Evolutionary conservation across 2,329 filamentous ascomycete species (phyloP), one percentile per base, ranked within the genome.

Genomic region (Aspergillus ibericus): DNA sequence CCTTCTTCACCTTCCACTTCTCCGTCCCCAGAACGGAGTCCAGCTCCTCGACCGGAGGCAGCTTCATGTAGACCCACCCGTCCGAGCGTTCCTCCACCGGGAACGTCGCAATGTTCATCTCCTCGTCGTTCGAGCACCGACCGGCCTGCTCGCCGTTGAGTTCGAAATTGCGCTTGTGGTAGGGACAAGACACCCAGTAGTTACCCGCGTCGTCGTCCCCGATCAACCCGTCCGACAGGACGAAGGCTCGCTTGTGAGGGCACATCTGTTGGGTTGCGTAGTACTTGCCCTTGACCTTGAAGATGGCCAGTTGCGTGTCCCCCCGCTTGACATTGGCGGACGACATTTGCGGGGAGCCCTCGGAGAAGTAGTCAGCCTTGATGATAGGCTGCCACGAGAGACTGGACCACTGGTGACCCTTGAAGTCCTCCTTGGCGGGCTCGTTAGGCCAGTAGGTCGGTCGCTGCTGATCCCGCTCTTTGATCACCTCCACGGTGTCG

Each of bases 221-320:
- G 48, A 96, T 83, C 8, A 96, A 79, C 1, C 92, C 91, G 71
- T 96, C 93, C 0, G 89, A 89, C 25, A 96, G 85, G n/a, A 93
- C 88, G 69, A 96, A 96, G 1, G 92, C 88, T 10, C 92, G 88
- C 77, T 93, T 95, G 78, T 96, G 92, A 9, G 92, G 92, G 73
- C 92, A 96, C 92, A 96, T 96, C 72, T 96, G 91, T 78, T 96
- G 92, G 13, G 89, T 90, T 59, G 90, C 90, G 74, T 93, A 93
- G 81, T 88, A 96, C 55, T 84, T 84, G 18, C 91, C 92, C 55
- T 85, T 85, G 61, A 96, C 84, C 68, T 92, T 90, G 85, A 93
- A 96, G 54, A 96, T 80, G 7, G 92, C 92, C 1, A 96, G 83
- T 75, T 96, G 92, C 0, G 92, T 96, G 73, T 96, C 92, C 44